phyloP scores from a whole-genome alignment of 176 grass and related monocot species.

The Bromus sterilis region DNA sequence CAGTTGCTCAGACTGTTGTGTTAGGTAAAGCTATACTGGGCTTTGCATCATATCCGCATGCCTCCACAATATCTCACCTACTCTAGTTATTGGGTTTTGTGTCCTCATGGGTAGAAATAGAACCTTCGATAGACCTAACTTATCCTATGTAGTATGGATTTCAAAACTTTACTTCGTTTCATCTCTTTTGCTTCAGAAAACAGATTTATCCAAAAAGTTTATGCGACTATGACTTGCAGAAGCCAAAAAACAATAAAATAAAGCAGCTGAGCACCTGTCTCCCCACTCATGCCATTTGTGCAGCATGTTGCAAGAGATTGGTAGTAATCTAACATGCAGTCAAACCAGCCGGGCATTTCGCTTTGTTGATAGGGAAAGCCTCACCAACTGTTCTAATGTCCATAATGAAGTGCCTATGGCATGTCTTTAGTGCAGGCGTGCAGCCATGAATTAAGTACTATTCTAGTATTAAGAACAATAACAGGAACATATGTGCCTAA shows the following conservation, averaged over 20 bases:
- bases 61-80: constrained; percentile 37
- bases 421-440: background rate
- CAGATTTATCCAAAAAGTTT: constrained; percentile 34
- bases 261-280: constrained; percentile 14
- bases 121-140: constrained; percentile 54
- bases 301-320: constrained; percentile 19
- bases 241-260: background rate
- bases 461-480: constrained; percentile 11
- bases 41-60: constrained; percentile 42
- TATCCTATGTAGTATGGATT: constrained; percentile 20
- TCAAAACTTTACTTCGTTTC: constrained; percentile 18
- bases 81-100: constrained; percentile 23
- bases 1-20: constrained; percentile 41
- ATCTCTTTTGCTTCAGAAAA: constrained; percentile 23
- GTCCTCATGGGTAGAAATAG: constrained; percentile 20
- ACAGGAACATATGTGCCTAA: background rate
- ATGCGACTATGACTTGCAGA: constrained; percentile 20
- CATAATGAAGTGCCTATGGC: constrained; percentile 31
- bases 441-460: constrained; percentile 10
- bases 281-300: constrained; percentile 26
- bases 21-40: constrained; percentile 51
- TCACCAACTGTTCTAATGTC: constrained; percentile 20
- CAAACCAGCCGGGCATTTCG: constrained; percentile 24
- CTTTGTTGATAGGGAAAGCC: constrained; percentile 22
- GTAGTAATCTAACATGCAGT: constrained; percentile 35